Percentiles rank a stretch among this genome's conserved stretches.
Evolutionary conservation across 805 yeast genomes (phyloP).

Genomic region (Ogataea populi-albae): DNA sequence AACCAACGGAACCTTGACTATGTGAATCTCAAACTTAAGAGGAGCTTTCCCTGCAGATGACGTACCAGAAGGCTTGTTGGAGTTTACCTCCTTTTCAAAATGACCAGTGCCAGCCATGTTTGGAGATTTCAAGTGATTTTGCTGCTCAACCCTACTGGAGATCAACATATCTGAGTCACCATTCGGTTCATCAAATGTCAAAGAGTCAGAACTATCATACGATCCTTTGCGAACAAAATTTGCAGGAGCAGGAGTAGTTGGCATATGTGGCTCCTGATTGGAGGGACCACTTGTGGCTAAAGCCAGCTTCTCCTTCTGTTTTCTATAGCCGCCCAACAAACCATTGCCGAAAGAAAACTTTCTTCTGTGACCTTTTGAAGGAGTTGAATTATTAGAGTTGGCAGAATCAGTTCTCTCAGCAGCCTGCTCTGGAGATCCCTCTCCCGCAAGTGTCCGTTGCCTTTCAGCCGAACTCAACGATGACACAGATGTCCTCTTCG

Average conservation of each 20-base stretch:
- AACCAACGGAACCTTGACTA: slow-evolving; percentile 88
- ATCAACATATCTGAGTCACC: slow-evolving; percentile 60
- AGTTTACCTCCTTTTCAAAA: slow-evolving; percentile 7
- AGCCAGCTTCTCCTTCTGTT: slow-evolving; percentile 43
- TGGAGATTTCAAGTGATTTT: slow-evolving; percentile 23
- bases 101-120: slow-evolving; percentile 8
- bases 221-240: slow-evolving; percentile 35
- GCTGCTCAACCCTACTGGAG: slow-evolving; percentile 57
- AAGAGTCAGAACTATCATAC: slow-evolving; percentile 57
- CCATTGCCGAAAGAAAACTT: slow-evolving; percentile 63
- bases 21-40: slow-evolving; percentile 82
- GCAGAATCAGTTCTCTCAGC: slow-evolving; percentile 18
- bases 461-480: slow-evolving; percentile 20
- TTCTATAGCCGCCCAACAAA: slow-evolving; percentile 49
- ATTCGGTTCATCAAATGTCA: slow-evolving; percentile 50
- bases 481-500: slow-evolving; percentile 22
- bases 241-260: slow-evolving; percentile 39
- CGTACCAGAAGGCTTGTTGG: slow-evolving; percentile 9
- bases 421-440: slow-evolving; percentile 13
- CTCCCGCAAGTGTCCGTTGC: slow-evolving; percentile 12
- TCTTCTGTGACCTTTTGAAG: slow-evolving; percentile 45
- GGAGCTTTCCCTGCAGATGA: slow-evolving; percentile 47
- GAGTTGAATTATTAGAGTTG: slow-evolving; percentile 32
- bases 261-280: slow-evolving; percentile 47
- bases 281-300: slow-evolving; percentile 29